Percentiles rank a stretch among this genome's conserved stretches.
phyloP scores from a whole-genome alignment of 148 eudicot genomes.

The Camellia granthamiana region DNA sequence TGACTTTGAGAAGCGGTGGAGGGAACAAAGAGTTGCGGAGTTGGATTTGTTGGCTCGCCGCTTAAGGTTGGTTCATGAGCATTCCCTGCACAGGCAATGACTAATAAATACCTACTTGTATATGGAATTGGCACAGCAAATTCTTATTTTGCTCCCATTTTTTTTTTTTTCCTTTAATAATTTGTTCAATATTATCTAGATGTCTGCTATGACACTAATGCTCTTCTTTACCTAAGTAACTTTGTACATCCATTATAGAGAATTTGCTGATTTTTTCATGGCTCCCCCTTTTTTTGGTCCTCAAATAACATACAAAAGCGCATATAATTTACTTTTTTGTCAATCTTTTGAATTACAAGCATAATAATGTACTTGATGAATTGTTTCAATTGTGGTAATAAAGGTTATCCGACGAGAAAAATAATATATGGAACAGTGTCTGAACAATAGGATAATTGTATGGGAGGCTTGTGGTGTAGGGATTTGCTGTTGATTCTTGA shows the following conservation, averaged over 20 bases:
- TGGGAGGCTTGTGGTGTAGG: neutral
- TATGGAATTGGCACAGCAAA: constrained; percentile 5
- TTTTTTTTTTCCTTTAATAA: neutral
- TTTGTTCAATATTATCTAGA: neutral
- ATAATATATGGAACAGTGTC: neutral
- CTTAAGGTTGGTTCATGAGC: constrained; percentile 40
- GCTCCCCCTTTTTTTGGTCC: neutral
- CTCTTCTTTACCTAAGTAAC: neutral
- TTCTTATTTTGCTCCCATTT: neutral
- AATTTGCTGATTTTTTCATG: neutral
- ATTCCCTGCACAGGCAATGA: constrained; percentile 24
- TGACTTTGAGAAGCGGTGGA: constrained; percentile 35
- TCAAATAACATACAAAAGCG: neutral
- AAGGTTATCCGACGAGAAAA: neutral
- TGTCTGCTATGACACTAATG: neutral
- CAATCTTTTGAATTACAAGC: neutral
- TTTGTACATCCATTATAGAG: constrained; percentile 11
- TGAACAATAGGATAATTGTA: neutral
- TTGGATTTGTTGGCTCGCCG: constrained; percentile 39
- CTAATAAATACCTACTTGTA: constrained; percentile 5
- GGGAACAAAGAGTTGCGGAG: constrained; percentile 32
- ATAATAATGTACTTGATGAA: neutral
- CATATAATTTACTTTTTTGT: neutral
- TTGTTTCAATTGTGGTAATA: neutral
- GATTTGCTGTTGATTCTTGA: neutral